Percentiles rank a stretch among this genome's conserved stretches.
Conservation (phyloP, 139 green algal genomes). For the Yamagishiella unicocca region DNA sequence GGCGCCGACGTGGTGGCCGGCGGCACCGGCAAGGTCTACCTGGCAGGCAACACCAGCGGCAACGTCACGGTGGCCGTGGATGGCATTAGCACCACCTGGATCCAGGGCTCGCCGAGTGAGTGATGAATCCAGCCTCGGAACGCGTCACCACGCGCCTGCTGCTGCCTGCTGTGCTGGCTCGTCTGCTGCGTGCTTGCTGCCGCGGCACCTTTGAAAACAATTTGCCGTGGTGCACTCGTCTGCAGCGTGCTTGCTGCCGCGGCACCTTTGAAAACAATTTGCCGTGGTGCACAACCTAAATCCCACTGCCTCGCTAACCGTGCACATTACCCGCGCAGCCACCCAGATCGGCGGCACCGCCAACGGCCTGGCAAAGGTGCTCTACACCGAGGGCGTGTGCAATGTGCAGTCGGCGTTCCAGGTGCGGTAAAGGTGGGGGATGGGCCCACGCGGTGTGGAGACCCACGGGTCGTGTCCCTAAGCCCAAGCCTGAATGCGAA, state of each 20-base stretch:
- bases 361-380: slow-evolving; percentile 44
- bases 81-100: slow-evolving; percentile 31
- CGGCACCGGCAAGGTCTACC: slow-evolving; percentile 30
- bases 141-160: too few relatives aligned
- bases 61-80: slow-evolving; percentile 14
- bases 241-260: too few relatives aligned
- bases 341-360: slow-evolving; percentile 41
- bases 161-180: too few relatives aligned
- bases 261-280: too few relatives aligned
- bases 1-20: slow-evolving; percentile 19
- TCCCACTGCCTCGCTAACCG: too few relatives aligned
- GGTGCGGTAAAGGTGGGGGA: not conserved
- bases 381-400: slow-evolving; percentile 38
- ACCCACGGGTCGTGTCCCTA: not conserved
- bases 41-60: slow-evolving; percentile 20
- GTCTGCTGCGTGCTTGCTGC: too few relatives aligned
- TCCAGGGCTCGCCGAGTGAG: slow-evolving; percentile 11
- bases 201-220: too few relatives aligned
- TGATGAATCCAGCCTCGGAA: too few relatives aligned
- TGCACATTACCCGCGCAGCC: too few relatives aligned
- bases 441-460: not conserved
- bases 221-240: too few relatives aligned
- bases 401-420: slow-evolving; percentile 34
- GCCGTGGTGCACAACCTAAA: too few relatives aligned
- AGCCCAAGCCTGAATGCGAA: not conserved